A percentile compares a stretch with the other conserved stretches of the same genome.
Conservation (phyloP, 306 rosid species). For the Vigna angularis region DNA sequence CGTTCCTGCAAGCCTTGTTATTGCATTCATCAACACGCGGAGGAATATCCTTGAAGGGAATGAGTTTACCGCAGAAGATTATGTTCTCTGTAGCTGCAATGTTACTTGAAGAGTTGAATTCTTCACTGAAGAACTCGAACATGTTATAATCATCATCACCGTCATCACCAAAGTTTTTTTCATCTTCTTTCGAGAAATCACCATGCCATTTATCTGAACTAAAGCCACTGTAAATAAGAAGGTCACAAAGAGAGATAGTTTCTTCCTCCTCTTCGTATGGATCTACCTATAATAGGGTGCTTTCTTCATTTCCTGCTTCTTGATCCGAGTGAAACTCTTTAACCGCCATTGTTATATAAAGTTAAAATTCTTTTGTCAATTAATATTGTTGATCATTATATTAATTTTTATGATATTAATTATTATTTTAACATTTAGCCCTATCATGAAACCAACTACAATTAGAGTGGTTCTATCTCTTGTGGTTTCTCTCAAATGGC, state of each 20-base stretch:
- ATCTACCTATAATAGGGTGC: conserved; percentile 46
- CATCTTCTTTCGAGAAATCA: conserved; percentile 52
- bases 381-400: neutral
- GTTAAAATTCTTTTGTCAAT: too few relatives aligned
- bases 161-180: conserved; percentile 44
- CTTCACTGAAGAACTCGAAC: conserved; percentile 80
- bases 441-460: too few relatives aligned
- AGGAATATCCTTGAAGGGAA: conserved; percentile 53
- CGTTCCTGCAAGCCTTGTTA: neutral
- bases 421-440: too few relatives aligned
- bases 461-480: too few relatives aligned
- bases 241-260: conserved; percentile 74
- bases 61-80: conserved; percentile 87
- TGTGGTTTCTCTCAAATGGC: too few relatives aligned
- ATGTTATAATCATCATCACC: conserved; percentile 44
- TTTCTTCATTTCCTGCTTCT: conserved; percentile 43
- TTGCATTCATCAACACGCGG: neutral
- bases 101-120: conserved; percentile 52
- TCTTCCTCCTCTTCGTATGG: conserved; percentile 69
- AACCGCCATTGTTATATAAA: conserved; percentile 27
- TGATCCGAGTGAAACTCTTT: conserved; percentile 29
- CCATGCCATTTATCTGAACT: conserved; percentile 50
- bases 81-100: conserved; percentile 46
- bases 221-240: conserved; percentile 59
- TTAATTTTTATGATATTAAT: too few relatives aligned